Evolutionary conservation across 345 rosid genomes (phyloP).

Genomic region (Tarenaya hassleriana): DNA sequence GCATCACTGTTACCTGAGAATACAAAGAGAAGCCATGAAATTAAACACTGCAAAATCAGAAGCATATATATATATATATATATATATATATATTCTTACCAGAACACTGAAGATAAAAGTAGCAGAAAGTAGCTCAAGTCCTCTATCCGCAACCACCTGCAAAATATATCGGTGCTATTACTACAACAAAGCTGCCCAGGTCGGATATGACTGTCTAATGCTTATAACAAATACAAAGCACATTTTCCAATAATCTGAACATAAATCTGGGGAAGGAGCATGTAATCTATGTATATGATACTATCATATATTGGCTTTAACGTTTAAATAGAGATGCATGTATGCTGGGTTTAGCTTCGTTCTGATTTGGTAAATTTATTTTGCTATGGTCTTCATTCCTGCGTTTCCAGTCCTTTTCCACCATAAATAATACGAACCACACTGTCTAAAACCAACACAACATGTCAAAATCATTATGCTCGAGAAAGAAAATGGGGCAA

Average conservation of each 20-base stretch:
- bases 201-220: not conserved
- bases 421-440: too few species aligned
- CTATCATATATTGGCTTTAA: not conserved
- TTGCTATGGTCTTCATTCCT: too few species aligned
- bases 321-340: too few species aligned
- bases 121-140: conserved; percentile 74
- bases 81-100: conserved; percentile 37
- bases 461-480: not conserved
- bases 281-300: not conserved
- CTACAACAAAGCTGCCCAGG: conserved; percentile 2
- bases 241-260: not conserved
- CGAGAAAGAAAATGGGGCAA: too few species aligned
- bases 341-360: too few species aligned
- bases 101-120: conserved; percentile 62
- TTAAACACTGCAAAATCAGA: not conserved
- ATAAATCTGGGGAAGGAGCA: not conserved
- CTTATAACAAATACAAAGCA: not conserved
- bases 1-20: conserved; percentile 48
- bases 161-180: conserved; percentile 12
- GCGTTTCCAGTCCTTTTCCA: too few species aligned
- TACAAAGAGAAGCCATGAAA: conserved; percentile 9
- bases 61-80: not conserved
- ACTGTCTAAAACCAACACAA: not conserved
- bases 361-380: too few species aligned
- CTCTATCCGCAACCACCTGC: conserved; percentile 78